phyloP scores from a whole-genome alignment of 352 stramenopile genomes.

The Peronospora tabacina region DNA sequence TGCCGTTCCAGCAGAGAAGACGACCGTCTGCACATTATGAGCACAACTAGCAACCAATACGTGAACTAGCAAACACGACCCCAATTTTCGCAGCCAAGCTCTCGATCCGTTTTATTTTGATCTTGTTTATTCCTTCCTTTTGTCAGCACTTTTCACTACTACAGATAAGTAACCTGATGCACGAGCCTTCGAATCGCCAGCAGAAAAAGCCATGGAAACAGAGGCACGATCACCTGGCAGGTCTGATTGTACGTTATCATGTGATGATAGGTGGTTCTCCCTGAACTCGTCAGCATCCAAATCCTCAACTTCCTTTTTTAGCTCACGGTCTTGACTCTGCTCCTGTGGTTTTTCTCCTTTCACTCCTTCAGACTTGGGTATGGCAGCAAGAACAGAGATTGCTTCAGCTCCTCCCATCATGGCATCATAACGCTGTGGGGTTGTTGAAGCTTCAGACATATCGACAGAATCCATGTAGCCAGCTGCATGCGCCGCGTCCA shows the following conservation, averaged over 20 bases:
- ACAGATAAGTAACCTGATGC: slow-evolving; percentile 4
- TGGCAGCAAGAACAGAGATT: slow-evolving; percentile 6
- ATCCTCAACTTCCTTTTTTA: slow-evolving; percentile 2
- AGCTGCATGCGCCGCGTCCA: slow-evolving; percentile 16
- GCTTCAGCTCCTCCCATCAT: slow-evolving; percentile 17
- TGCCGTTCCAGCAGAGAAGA: slow-evolving; percentile 9
- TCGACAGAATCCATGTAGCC: slow-evolving; percentile 13
- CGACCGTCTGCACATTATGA: background rate
- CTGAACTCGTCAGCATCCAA: slow-evolving; percentile 2
- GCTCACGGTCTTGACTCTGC: slow-evolving; percentile 3
- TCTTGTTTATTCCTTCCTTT: slow-evolving; percentile 18
- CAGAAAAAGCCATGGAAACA: background rate
- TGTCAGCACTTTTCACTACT: slow-evolving; percentile 17
- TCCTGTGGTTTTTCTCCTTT: slow-evolving; percentile 13
- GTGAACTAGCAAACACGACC: slow-evolving; percentile 25
- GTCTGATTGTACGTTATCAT: slow-evolving; percentile 9
- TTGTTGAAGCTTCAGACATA: slow-evolving; percentile 12
- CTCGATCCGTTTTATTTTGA: slow-evolving; percentile 12
- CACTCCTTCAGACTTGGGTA: slow-evolving; percentile 1
- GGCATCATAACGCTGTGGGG: slow-evolving; percentile 23
- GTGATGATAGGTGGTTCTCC: background rate
- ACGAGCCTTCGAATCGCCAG: slow-evolving; percentile 9
- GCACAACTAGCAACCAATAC: slow-evolving; percentile 20
- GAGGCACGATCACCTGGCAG: slow-evolving; percentile 5
- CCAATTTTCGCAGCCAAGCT: slow-evolving; percentile 19